These are phyloP conservation scores for Uronychia setigera DNA, from an alignment of 73 alveolate genomes.

Conservation along the genomic window DNA sequence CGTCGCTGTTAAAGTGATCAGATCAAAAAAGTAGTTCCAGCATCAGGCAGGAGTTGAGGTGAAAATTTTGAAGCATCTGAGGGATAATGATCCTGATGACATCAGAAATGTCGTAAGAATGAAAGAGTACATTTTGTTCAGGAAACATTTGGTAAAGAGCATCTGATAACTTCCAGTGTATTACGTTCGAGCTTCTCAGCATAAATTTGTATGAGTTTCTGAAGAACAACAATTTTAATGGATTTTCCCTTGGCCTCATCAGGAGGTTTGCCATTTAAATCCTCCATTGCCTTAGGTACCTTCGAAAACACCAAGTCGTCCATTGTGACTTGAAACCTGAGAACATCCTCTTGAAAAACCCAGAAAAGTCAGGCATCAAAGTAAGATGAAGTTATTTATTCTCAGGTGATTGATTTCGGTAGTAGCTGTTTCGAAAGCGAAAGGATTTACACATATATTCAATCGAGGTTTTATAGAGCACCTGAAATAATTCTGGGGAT, in stretches of 20 bases:
- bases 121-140: slow-evolving; percentile 53
- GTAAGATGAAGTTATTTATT: slow-evolving; percentile 3
- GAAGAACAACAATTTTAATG: slow-evolving; percentile 81
- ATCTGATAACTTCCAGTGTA: slow-evolving; percentile 4
- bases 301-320: slow-evolving; percentile 62
- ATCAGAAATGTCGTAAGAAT: slow-evolving; percentile 53
- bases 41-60: slow-evolving; percentile 60
- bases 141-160: slow-evolving; percentile 59
- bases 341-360: slow-evolving; percentile 79
- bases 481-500: slow-evolving; percentile 75
- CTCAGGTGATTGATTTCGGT: slow-evolving; percentile 92
- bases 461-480: slow-evolving; percentile 72
- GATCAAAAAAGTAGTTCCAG: slow-evolving; percentile 62
- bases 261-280: slow-evolving; percentile 93
- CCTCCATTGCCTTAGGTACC: slow-evolving; percentile 72
- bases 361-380: slow-evolving; percentile 75
- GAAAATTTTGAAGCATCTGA: slow-evolving; percentile 36
- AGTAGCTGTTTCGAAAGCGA: slow-evolving; percentile 71
- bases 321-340: slow-evolving; percentile 97
- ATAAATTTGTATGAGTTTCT: slow-evolving; percentile 90
- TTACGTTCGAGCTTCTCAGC: slow-evolving; percentile 52
- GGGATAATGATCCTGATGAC: slow-evolving; percentile 69
- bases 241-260: slow-evolving; percentile 80
- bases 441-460: slow-evolving; percentile 72
- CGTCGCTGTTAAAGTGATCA: slow-evolving; percentile 92